Conservation (phyloP, 2,329 filamentous ascomycete genomes). For the Pseudogymnoascus pannorum region DNA sequence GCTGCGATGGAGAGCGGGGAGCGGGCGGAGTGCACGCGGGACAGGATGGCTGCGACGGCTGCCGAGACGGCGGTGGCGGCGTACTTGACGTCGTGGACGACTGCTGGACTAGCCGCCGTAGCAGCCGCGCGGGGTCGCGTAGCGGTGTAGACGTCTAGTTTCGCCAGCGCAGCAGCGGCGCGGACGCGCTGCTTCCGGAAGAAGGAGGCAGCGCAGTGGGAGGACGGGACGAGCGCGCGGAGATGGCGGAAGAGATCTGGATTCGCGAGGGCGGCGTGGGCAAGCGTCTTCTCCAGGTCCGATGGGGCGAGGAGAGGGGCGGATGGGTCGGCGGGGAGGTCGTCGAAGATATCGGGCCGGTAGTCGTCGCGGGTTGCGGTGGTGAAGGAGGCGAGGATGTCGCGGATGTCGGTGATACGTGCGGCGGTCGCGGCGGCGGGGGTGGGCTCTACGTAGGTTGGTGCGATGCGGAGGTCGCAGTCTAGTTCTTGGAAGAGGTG, state of each 20-base stretch:
- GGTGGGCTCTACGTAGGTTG: not conserved
- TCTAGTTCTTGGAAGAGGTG: not conserved
- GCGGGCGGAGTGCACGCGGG: not conserved
- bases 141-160: not conserved
- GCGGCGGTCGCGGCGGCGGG: not conserved
- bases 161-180: not conserved
- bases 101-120: not conserved
- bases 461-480: not conserved
- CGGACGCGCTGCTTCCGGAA: slow-evolving; percentile 8
- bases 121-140: not conserved
- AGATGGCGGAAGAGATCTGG: slow-evolving; percentile 1
- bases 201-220: not conserved
- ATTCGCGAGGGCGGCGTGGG: not conserved
- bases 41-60: not conserved
- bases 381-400: slow-evolving; percentile 8
- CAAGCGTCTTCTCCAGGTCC: slow-evolving; percentile 1
- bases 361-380: slow-evolving; percentile 6
- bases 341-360: not conserved
- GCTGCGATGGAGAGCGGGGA: not conserved
- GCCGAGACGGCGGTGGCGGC: not conserved
- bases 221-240: not conserved
- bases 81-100: not conserved
- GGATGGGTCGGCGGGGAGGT: not conserved
- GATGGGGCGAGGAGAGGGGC: not conserved
- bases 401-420: not conserved